Percentiles rank a stretch among this genome's conserved stretches.
Conservation (phyloP, 192 early-diverging fungal species). For the Pilaira anomala region DNA sequence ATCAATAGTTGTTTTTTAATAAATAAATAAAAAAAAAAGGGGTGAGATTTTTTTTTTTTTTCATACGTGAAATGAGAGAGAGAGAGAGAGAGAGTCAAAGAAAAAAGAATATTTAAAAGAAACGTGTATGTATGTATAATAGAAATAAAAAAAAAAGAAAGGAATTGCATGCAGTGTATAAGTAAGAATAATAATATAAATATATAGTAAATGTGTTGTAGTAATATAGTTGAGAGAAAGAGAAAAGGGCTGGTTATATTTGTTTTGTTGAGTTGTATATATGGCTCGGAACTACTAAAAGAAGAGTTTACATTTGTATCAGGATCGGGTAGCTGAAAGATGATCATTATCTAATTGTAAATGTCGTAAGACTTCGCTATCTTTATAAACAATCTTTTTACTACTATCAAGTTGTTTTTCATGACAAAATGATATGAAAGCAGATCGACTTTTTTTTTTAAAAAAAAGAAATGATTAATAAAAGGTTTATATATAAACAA, state of each 20-base stretch:
- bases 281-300: too few species aligned
- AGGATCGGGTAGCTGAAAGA: background rate
- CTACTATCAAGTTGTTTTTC: background rate
- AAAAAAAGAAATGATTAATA: too few species aligned
- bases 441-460: constrained; percentile 3
- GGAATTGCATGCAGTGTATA: too few species aligned
- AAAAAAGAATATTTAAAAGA: background rate
- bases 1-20: background rate
- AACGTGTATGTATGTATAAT: too few species aligned
- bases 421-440: background rate
- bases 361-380: background rate
- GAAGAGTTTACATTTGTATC: background rate
- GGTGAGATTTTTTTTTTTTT: too few species aligned
- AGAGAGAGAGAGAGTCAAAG: background rate
- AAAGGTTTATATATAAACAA: too few species aligned
- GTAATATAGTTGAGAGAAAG: too few species aligned
- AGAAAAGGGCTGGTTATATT: too few species aligned
- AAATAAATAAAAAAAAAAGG: background rate
- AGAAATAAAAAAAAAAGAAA: too few species aligned
- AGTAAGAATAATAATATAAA: too few species aligned
- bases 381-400: background rate
- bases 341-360: background rate
- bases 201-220: too few species aligned
- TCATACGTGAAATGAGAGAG: background rate
- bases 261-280: too few species aligned